These are phyloP conservation scores for Ascochyta viciae-villosae DNA, from an alignment of 2,329 filamentous ascomycete genomes.

Conservation along the genomic window DNA sequence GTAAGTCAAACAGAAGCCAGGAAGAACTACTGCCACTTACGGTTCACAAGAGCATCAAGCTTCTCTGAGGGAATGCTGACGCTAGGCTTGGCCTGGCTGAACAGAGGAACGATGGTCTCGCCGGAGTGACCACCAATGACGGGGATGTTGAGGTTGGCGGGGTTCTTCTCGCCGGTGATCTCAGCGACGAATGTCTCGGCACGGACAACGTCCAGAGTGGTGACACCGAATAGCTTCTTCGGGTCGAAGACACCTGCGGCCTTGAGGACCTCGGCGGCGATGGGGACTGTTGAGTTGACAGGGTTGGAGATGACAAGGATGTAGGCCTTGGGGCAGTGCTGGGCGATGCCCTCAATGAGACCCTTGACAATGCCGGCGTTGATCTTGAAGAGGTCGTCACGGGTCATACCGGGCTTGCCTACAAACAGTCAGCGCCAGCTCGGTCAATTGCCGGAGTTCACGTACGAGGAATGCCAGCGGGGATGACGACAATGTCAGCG, in stretches of 20 bases:
- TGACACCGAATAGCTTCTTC: slow-evolving; percentile 96
- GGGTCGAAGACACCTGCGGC: slow-evolving; percentile 90
- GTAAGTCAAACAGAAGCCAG: slow-evolving; percentile 1
- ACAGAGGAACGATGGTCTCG: slow-evolving; percentile 96
- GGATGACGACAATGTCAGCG: slow-evolving; percentile 95
- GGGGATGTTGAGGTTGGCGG: slow-evolving; percentile 82
- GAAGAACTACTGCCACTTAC: slow-evolving; percentile 53
- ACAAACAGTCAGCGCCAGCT: slow-evolving; percentile 27
- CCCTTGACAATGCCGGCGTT: slow-evolving; percentile 98
- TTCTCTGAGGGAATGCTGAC: slow-evolving; percentile 87
- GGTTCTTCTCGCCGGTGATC: slow-evolving; percentile 81
- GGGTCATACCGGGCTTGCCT: slow-evolving; percentile 99
- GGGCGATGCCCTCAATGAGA: slow-evolving; percentile 84
- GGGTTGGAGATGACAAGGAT: slow-evolving; percentile 99
- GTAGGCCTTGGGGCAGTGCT: slow-evolving; percentile 90
- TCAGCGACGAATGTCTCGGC: slow-evolving; percentile 95
- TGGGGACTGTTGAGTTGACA: slow-evolving; percentile 98
- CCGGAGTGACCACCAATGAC: slow-evolving; percentile 98
- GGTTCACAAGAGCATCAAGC: slow-evolving; percentile 88
- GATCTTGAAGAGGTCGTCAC: slow-evolving; percentile 99
- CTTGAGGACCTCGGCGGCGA: slow-evolving; percentile 97
- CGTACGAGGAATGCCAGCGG: slow-evolving; percentile 94
- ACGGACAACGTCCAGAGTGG: slow-evolving; percentile 96
- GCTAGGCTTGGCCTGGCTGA: slow-evolving; percentile 85
- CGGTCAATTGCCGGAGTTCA: slow-evolving; percentile 7